phyloP scores from a whole-genome alignment of 1,139 yeast species.

The Saccharomycopsis hybrid region DNA sequence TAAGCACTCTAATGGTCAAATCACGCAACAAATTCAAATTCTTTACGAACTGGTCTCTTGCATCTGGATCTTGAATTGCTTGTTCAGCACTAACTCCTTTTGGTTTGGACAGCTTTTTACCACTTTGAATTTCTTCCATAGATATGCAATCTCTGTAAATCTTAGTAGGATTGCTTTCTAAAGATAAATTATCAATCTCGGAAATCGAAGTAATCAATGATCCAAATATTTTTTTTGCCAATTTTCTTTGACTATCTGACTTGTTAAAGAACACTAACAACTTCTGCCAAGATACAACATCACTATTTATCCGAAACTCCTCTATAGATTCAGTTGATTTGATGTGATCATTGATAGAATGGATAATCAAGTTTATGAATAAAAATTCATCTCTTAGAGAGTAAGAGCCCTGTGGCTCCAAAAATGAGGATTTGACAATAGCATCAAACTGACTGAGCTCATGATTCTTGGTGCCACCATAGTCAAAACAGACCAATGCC shows the following conservation, averaged over 20 bases:
- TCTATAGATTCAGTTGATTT: conserved; percentile 22
- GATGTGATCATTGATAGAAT: conserved; percentile 38
- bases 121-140: conserved; percentile 40
- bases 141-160: conserved; percentile 46
- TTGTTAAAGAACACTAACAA: conserved; percentile 51
- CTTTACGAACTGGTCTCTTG: conserved; percentile 59
- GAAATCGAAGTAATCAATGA: conserved; percentile 43
- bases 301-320: conserved; percentile 23
- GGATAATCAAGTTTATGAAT: conserved; percentile 53
- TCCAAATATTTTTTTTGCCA: conserved; percentile 48
- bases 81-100: conserved; percentile 47
- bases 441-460: background rate
- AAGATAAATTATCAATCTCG: conserved; percentile 51
- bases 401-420: conserved; percentile 1
- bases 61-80: conserved; percentile 75
- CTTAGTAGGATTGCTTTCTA: conserved; percentile 78
- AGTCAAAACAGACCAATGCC: conserved; percentile 15
- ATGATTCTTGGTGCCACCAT: conserved; percentile 12
- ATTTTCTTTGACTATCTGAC: conserved; percentile 52
- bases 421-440: too few species aligned
- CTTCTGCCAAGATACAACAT: conserved; percentile 37
- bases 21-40: conserved; percentile 77
- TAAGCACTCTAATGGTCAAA: conserved; percentile 51
- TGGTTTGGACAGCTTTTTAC: conserved; percentile 36
- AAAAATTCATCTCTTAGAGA: conserved; percentile 66